Conservation (phyloP, 2,329 filamentous ascomycete genomes). For the Epichloe sibirici region DNA sequence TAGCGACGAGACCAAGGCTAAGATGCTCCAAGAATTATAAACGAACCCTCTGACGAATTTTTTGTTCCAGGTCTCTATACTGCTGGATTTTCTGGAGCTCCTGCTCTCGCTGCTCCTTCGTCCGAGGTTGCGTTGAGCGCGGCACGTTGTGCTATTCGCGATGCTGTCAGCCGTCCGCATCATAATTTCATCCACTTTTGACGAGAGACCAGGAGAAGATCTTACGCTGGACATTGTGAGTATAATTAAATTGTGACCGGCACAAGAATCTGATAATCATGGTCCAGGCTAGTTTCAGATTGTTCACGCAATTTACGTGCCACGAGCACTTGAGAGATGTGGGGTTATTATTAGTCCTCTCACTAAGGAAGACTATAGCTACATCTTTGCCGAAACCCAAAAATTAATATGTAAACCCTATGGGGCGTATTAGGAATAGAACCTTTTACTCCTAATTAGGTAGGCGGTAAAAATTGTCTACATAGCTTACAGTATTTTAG, state of each 20-base stretch:
- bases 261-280: too few relatives aligned
- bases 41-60: constrained; percentile 33
- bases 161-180: neutral
- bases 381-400: too few relatives aligned
- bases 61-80: constrained; percentile 56
- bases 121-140: constrained; percentile 44
- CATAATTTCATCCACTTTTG: neutral
- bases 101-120: constrained; percentile 53
- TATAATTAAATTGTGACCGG: neutral
- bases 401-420: too few relatives aligned
- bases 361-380: too few relatives aligned
- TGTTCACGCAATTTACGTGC: too few relatives aligned
- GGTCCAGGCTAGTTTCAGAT: too few relatives aligned
- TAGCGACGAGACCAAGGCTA: neutral
- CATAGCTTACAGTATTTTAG: too few relatives aligned
- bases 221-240: constrained; percentile 1
- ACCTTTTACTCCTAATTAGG: too few relatives aligned
- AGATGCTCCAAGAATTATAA: neutral
- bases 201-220: neutral
- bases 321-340: too few relatives aligned
- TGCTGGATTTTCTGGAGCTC: constrained; percentile 60
- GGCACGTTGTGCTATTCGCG: constrained; percentile 48
- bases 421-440: too few relatives aligned
- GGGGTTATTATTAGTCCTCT: too few relatives aligned
- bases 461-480: too few relatives aligned